phyloP scores from a whole-genome alignment of 768 basidiomycete genomes.

The Phaffia australis region DNA sequence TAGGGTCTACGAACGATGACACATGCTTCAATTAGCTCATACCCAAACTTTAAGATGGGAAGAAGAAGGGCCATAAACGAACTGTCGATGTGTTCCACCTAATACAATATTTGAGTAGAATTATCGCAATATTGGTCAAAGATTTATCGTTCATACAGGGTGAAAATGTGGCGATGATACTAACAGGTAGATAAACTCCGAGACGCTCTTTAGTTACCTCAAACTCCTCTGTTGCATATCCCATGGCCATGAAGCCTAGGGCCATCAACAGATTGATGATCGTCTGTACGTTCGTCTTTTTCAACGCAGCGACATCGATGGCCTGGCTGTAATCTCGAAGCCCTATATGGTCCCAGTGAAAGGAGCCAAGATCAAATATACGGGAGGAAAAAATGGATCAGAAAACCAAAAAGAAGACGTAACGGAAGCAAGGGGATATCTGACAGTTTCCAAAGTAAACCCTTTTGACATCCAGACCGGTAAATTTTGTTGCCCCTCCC shows the following conservation, averaged over 20 bases:
- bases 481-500: slow-evolving; percentile 58
- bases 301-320: slow-evolving; percentile 53
- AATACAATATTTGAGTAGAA: too few species aligned
- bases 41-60: too few species aligned
- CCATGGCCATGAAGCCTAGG: slow-evolving; percentile 65
- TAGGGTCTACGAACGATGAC: too few species aligned
- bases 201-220: background rate
- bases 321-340: slow-evolving; percentile 50
- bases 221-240: slow-evolving; percentile 36
- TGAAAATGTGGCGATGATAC: too few species aligned
- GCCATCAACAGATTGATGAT: slow-evolving; percentile 82
- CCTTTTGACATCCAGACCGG: slow-evolving; percentile 64
- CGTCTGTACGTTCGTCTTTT: slow-evolving; percentile 57
- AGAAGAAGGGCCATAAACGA: too few species aligned
- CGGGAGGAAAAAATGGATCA: background rate
- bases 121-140: too few species aligned
- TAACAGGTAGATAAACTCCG: too few species aligned
- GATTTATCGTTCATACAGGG: too few species aligned
- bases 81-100: too few species aligned
- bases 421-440: background rate
- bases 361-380: background rate
- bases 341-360: background rate
- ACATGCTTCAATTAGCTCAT: too few species aligned
- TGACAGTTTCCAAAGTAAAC: slow-evolving; percentile 43
- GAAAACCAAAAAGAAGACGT: background rate